Percentiles rank a stretch among this genome's conserved stretches.
These are phyloP conservation scores for Parsonsia alboflavescens DNA, from an alignment of 257 asterid genomes.

Conservation along the genomic window DNA sequence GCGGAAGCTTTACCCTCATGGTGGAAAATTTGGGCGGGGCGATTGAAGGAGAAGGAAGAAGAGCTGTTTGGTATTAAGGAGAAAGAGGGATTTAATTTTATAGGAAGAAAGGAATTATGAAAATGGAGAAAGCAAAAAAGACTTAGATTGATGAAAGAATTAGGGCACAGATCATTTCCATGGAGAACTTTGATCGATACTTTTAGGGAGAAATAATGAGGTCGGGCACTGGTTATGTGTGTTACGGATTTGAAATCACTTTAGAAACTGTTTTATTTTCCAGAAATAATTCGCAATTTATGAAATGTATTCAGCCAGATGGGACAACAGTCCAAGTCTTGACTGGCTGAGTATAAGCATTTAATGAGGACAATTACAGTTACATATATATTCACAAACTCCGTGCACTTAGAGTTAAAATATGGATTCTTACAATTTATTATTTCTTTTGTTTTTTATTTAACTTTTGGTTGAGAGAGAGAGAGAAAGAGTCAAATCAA, in stretches of 20 bases:
- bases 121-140: neutral
- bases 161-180: neutral
- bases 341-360: neutral
- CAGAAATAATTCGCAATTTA: neutral
- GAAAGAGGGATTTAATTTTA: neutral
- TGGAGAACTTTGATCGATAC: neutral
- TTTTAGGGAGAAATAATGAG: neutral
- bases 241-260: neutral
- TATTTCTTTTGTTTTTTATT: no score
- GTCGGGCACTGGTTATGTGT: neutral
- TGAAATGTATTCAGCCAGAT: neutral
- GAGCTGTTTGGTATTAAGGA: neutral
- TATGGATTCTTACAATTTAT: neutral
- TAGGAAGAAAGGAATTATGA: neutral
- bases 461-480: no score
- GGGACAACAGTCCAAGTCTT: neutral
- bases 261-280: neutral
- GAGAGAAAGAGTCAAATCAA: no score
- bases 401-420: no score
- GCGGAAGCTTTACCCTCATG: neutral
- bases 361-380: neutral
- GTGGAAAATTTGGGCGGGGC: neutral
- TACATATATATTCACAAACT: neutral
- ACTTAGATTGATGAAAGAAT: neutral
- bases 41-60: neutral